Conservation (phyloP, 2,329 filamentous ascomycete genomes). For the Leptographium lundbergii region DNA sequence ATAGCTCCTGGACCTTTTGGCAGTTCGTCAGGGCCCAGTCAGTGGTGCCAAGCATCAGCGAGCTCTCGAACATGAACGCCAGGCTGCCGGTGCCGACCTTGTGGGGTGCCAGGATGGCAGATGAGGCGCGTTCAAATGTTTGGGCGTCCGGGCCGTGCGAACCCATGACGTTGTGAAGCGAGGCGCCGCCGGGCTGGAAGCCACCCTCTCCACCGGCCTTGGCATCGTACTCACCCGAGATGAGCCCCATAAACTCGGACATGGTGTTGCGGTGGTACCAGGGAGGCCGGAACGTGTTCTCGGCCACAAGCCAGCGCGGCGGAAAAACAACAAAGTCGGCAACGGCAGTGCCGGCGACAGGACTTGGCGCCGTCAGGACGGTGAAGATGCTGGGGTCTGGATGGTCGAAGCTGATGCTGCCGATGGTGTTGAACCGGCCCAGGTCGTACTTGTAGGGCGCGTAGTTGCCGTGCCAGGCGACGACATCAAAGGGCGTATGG, state of each 20-base stretch:
- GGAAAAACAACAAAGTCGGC: slow-evolving; percentile 64
- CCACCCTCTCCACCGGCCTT: slow-evolving; percentile 36
- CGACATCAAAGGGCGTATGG: slow-evolving; percentile 63
- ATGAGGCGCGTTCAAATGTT: slow-evolving; percentile 41
- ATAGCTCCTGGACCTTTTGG: slow-evolving; percentile 47
- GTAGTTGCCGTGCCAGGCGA: slow-evolving; percentile 70
- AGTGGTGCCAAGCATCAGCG: slow-evolving; percentile 56
- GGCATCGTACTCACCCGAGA: slow-evolving; percentile 45
- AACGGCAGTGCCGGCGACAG: slow-evolving; percentile 42
- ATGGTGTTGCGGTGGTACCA: slow-evolving; percentile 61
- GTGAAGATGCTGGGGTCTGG: slow-evolving; percentile 69
- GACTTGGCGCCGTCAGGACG: slow-evolving; percentile 44
- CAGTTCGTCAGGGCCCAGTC: slow-evolving; percentile 54
- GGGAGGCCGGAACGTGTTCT: slow-evolving; percentile 57
- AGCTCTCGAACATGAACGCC: slow-evolving; percentile 58
- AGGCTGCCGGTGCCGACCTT: slow-evolving; percentile 48
- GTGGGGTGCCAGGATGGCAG: slow-evolving; percentile 35
- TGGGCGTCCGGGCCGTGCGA: slow-evolving; percentile 48
- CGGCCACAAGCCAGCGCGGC: slow-evolving; percentile 54
- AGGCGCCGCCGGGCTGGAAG: slow-evolving; percentile 44
- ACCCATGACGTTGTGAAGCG: slow-evolving; percentile 58
- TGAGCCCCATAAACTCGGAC: slow-evolving; percentile 50
- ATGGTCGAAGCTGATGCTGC: slow-evolving; percentile 61
- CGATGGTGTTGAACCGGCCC: slow-evolving; percentile 62
- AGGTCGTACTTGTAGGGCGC: slow-evolving; percentile 74